A percentile compares a stretch with the other conserved stretches of the same genome.
These are phyloP conservation scores for Pezicula rhizophila DNA, from an alignment of 2,329 filamentous ascomycete genomes.

Conservation along the genomic window DNA sequence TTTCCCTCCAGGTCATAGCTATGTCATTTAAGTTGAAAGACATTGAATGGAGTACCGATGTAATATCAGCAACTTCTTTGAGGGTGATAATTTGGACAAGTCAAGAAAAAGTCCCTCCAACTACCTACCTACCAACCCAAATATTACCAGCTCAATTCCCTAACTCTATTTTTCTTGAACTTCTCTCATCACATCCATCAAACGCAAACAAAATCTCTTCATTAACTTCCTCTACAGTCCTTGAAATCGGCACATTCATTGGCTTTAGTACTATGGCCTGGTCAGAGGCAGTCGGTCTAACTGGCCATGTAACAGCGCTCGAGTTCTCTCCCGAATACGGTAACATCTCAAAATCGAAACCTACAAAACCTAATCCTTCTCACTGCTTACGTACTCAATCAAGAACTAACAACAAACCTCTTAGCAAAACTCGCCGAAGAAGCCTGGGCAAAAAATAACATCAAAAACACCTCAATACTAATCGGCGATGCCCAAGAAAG, in stretches of 20 bases:
- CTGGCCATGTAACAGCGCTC: conserved; percentile 31
- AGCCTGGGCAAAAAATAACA: conserved; percentile 32
- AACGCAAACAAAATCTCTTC: background rate
- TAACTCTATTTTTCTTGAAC: too few relatives aligned
- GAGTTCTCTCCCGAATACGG: conserved; percentile 40
- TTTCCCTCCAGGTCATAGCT: too few relatives aligned
- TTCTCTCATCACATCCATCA: too few relatives aligned
- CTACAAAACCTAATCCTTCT: background rate
- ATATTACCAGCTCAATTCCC: too few relatives aligned
- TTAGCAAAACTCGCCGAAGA: conserved; percentile 30
- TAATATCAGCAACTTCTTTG: too few relatives aligned
- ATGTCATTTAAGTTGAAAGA: too few relatives aligned
- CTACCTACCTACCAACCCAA: too few relatives aligned
- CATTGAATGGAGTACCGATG: too few relatives aligned
- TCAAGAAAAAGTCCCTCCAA: too few relatives aligned
- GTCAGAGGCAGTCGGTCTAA: conserved; percentile 18
- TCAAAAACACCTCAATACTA: conserved; percentile 41
- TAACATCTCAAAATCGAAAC: background rate
- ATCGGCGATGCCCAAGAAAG: conserved; percentile 39
- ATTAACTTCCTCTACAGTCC: conserved; percentile 12
- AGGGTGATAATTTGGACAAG: too few relatives aligned
- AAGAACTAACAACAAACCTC: background rate
- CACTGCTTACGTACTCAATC: background rate
- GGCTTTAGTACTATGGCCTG: conserved; percentile 22
- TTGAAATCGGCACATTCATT: conserved; percentile 24